Conservation (phyloP, 257 asterid genomes). For the Thymus quinquecostatus region DNA sequence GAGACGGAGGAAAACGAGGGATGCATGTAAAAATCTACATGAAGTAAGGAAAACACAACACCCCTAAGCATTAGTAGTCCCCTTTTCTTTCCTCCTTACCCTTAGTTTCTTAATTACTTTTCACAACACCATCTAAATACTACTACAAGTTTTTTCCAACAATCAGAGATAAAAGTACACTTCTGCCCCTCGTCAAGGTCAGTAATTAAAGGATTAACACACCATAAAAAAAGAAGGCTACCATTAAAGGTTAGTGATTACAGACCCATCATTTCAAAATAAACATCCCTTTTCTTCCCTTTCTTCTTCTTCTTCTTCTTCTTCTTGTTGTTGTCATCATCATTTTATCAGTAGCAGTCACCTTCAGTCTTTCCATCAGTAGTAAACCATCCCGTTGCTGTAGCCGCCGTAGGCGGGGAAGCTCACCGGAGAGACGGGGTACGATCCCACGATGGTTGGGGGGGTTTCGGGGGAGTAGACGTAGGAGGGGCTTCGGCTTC, state of each 20-base stretch:
- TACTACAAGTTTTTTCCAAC: conserved; percentile 60
- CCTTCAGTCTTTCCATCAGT: conserved; percentile 60
- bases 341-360: conserved; percentile 86
- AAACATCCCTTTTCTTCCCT: conserved; percentile 29
- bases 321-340: conserved; percentile 38
- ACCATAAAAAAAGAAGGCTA: conserved; percentile 57
- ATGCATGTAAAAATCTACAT: conserved; percentile 10
- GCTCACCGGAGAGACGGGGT: conserved; percentile 74
- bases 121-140: conserved; percentile 67
- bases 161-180: conserved; percentile 74
- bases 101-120: conserved; percentile 48
- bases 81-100: conserved; percentile 15
- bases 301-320: conserved; percentile 46
- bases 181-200: conserved; percentile 73
- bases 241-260: conserved; percentile 95
- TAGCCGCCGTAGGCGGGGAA: conserved; percentile 81
- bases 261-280: conserved; percentile 61
- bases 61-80: conserved; percentile 31
- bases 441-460: conserved; percentile 53
- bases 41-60: background rate
- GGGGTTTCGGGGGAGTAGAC: conserved; percentile 89
- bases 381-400: conserved; percentile 83
- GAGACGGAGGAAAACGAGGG: too few species aligned
- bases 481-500: conserved; percentile 77
- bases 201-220: conserved; percentile 80